Evolutionary conservation across 495 filamentous ascomycete genomes (phyloP), one percentile per base, ranked within the genome.

Genomic region (Penicillium nucicola): DNA sequence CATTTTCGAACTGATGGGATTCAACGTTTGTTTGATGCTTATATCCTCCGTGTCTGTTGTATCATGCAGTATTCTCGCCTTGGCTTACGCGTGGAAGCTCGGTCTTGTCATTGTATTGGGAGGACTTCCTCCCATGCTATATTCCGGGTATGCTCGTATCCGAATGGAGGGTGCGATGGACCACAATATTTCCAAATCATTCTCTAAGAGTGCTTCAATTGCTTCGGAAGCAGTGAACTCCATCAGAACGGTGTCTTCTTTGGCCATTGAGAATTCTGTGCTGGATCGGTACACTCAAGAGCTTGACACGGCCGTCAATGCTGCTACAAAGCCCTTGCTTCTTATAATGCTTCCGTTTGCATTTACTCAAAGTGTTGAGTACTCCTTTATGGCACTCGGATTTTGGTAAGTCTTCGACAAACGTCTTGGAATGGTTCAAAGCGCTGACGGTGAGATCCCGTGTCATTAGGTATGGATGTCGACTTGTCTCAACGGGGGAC

Each of bases 61-160:
- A 5, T 45, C 57, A 4, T 59, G 53, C 14, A 44, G 45, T 19
- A 50, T 62, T 10, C 50, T 71, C 3, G 50, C 61, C 10, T 18
- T 71, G 1, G 62, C 47, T 13, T 57, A 77, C 23, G 74, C 73
- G 31, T 85, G 82, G 82, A 81, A 81, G 48, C 76, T 85, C 4
- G 79, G 77, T 0, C 64, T 84, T 2, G 72, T 69, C 1, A 50
- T 80, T 23, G 68, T 79, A 28, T 70, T 82, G 30, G 75, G 69
- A 4, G 68, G 67, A 3, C 69, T 84, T 18, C 79, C 81, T 5
- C 55, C 80, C 9, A 62, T 84, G 56, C 50, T 84, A 1, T 60
- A 67, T 8, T 67, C 77, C 4, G 80, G 81, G 0, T 76, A 79
- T 39, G 57, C 78, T 60, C 66, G 77, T 19, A 59, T 81, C 33